Percentiles rank a stretch among this genome's conserved stretches.
Conservation (phyloP, 2,329 filamentous ascomycete species). For the Bertia moriformis region DNA sequence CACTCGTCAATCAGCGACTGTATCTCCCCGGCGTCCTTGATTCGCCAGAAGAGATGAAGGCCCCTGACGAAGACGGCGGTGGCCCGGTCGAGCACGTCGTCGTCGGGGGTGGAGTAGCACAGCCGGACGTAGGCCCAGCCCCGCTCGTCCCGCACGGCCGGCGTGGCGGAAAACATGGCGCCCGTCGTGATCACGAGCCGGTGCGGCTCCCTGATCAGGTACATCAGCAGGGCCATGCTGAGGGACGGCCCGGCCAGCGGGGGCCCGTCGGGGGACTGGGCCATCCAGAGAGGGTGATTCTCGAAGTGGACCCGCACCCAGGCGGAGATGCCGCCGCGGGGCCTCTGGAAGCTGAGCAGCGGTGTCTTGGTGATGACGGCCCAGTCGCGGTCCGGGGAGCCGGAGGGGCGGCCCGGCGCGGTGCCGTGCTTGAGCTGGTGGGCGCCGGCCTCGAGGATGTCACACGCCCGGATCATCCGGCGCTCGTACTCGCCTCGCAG, state of each 20-base stretch:
- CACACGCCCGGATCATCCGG: conserved; percentile 70
- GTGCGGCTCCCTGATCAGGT: conserved; percentile 54
- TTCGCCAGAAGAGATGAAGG: conserved; percentile 61
- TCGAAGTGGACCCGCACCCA: conserved; percentile 66
- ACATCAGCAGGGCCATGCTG: conserved; percentile 53
- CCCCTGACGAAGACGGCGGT: conserved; percentile 53
- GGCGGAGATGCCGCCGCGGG: conserved; percentile 81
- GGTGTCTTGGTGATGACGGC: conserved; percentile 60
- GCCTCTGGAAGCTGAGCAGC: conserved; percentile 66
- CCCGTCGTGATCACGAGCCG: conserved; percentile 61
- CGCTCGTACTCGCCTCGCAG: conserved; percentile 72
- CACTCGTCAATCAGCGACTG: conserved; percentile 39
- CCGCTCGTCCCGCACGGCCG: conserved; percentile 36
- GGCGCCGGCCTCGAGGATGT: conserved; percentile 53
- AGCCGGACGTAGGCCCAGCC: conserved; percentile 64
- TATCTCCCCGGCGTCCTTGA: conserved; percentile 52
- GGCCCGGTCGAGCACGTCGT: conserved; percentile 48
- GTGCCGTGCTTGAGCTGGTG: conserved; percentile 50
- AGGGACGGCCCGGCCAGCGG: conserved; percentile 40
- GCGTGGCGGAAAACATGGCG: conserved; percentile 55
- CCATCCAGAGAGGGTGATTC: conserved; percentile 52
- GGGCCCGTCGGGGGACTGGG: conserved; percentile 14
- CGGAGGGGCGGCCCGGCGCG: conserved; percentile 15
- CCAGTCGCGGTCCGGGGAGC: conserved; percentile 44
- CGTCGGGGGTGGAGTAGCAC: conserved; percentile 75